Conservation (phyloP, 2,329 filamentous ascomycete species). For the Alternaria sp. region DNA sequence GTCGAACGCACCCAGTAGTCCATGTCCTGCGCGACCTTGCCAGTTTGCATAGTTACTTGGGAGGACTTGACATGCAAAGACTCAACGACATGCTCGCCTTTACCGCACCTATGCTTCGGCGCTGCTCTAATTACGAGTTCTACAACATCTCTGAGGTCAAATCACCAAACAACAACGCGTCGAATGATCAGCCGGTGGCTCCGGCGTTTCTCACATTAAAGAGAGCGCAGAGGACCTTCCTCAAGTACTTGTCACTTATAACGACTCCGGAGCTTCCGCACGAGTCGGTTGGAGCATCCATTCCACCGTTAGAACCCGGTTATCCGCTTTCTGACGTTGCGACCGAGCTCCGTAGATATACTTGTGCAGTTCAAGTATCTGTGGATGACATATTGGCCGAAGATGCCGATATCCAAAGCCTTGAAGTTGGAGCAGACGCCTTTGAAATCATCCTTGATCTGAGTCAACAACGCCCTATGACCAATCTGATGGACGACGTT, state of each 20-base stretch:
- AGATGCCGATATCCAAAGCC: constrained; percentile 67
- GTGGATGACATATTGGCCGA: constrained; percentile 64
- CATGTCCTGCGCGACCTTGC: constrained; percentile 72
- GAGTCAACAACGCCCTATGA: constrained; percentile 20
- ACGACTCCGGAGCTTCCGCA: constrained; percentile 59
- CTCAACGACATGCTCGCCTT: constrained; percentile 66
- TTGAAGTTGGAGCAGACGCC: constrained; percentile 73
- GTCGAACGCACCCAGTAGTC: constrained; percentile 72
- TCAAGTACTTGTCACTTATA: constrained; percentile 71
- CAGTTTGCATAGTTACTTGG: constrained; percentile 70
- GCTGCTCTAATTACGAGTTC: constrained; percentile 78
- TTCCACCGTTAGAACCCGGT: constrained; percentile 68
- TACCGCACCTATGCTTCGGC: constrained; percentile 66
- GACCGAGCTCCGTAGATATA: constrained; percentile 68
- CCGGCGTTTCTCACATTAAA: constrained; percentile 73
- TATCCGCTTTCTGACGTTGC: constrained; percentile 71
- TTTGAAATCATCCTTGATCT: constrained; percentile 67
- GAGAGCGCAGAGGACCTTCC: constrained; percentile 72
- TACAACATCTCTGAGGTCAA: constrained; percentile 72
- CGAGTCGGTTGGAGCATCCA: constrained; percentile 22
- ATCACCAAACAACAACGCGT: constrained; percentile 21
- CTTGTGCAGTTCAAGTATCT: constrained; percentile 71
- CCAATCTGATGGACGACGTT: constrained; percentile 53
- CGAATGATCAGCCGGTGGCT: constrained; percentile 43
- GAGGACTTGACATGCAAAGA: constrained; percentile 62